phyloP scores from a whole-genome alignment of 2,329 filamentous ascomycete genomes.

The Coniella lustricola region DNA sequence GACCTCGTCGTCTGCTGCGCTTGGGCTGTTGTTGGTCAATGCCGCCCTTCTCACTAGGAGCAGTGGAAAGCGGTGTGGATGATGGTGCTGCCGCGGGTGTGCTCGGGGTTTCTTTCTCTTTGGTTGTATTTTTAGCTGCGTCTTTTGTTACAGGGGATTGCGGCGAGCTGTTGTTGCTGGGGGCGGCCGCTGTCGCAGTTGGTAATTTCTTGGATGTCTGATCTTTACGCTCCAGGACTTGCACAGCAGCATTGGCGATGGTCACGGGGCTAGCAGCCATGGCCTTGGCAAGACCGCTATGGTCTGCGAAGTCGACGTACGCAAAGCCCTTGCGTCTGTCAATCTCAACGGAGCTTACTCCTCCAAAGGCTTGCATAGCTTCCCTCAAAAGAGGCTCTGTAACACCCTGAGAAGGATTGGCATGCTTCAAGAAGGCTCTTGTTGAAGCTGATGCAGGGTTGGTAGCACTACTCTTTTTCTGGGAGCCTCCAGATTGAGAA shows the following conservation, averaged over 20 bases:
- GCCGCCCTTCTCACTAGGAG: slow-evolving; percentile 9
- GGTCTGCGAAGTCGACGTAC: slow-evolving; percentile 79
- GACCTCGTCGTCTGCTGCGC: slow-evolving; percentile 15
- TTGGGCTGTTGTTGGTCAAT: slow-evolving; percentile 14
- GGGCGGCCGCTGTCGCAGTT: slow-evolving; percentile 3
- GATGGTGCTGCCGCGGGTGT: not conserved
- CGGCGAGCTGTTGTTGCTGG: not conserved
- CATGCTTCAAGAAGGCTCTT: slow-evolving; percentile 73
- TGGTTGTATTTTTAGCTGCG: too few relatives aligned
- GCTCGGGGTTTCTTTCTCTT: not conserved
- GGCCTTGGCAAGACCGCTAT: slow-evolving; percentile 66
- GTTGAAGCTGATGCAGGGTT: slow-evolving; percentile 36
- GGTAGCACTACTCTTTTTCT: slow-evolving; percentile 26
- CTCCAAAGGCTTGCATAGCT: slow-evolving; percentile 66
- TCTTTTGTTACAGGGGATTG: slow-evolving; percentile 1
- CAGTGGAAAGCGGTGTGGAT: not conserved
- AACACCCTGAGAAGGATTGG: slow-evolving; percentile 84
- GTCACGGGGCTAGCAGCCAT: slow-evolving; percentile 74
- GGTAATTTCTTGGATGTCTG: slow-evolving; percentile 29
- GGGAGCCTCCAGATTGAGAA: slow-evolving; percentile 12
- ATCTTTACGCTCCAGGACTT: slow-evolving; percentile 77
- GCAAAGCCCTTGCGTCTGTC: slow-evolving; percentile 93
- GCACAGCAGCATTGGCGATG: slow-evolving; percentile 78
- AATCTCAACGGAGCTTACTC: slow-evolving; percentile 75
- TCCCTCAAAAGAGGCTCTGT: slow-evolving; percentile 73